A percentile compares a stretch with the other conserved stretches of the same genome.
Evolutionary conservation across 805 yeast genomes (phyloP).

Genomic region (Blastobotrys robertii): DNA sequence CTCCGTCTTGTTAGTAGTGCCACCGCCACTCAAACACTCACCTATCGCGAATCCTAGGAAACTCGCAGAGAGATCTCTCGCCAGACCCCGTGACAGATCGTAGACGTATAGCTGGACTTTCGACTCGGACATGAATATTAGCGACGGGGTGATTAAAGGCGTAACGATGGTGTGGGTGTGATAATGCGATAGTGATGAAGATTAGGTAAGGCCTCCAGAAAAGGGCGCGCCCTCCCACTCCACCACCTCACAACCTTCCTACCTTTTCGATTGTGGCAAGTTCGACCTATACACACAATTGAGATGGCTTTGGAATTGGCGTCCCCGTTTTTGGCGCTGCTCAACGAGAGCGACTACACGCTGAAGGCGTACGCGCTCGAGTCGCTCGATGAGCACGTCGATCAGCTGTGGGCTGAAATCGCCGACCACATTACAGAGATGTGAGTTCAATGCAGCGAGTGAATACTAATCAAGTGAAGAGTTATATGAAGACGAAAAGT

Average conservation of each 20-base stretch:
- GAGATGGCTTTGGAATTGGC: conserved; percentile 67
- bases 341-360: conserved; percentile 68
- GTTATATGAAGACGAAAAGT: conserved; percentile 72
- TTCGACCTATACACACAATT: conserved; percentile 1
- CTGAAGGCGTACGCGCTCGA: conserved; percentile 79
- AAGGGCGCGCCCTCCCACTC: neutral
- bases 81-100: conserved; percentile 55
- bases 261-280: neutral
- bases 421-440: conserved; percentile 82
- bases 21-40: neutral
- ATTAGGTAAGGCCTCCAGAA: neutral
- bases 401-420: conserved; percentile 94
- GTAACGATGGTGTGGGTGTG: neutral
- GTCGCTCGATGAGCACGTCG: conserved; percentile 72
- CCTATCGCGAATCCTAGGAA: conserved; percentile 37
- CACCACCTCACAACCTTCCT: neutral
- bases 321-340: conserved; percentile 81
- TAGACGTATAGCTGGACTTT: conserved; percentile 53
- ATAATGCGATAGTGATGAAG: neutral
- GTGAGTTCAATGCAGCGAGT: conserved; percentile 12
- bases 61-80: conserved; percentile 39
- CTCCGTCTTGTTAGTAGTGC: conserved; percentile 41
- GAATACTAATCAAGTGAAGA: conserved; percentile 43
- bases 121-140: conserved; percentile 10
- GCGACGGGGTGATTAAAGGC: neutral